A percentile compares a stretch with the other conserved stretches of the same genome.
phyloP scores from a whole-genome alignment of 768 basidiomycete genomes.

The Lentinus brumalis region DNA sequence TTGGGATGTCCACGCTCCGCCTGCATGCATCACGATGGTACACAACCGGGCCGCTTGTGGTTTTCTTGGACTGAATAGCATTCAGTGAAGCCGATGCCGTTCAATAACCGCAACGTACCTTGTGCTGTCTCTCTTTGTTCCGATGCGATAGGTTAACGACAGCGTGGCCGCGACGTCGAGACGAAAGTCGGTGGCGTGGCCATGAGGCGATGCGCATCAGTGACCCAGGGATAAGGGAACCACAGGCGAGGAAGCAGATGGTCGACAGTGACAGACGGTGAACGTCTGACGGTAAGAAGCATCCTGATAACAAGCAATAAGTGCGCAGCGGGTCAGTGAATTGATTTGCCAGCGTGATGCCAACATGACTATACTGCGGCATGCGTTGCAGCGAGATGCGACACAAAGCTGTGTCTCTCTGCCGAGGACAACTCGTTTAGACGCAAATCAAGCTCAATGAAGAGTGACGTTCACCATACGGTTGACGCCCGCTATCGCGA shows the following conservation, averaged over 20 bases:
- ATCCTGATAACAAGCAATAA: slow-evolving; percentile 5
- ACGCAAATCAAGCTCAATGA: slow-evolving; percentile 9
- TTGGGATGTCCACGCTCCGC: background rate
- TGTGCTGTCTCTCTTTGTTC: slow-evolving; percentile 19
- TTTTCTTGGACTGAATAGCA: slow-evolving; percentile 17
- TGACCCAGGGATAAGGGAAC: background rate
- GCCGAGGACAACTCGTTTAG: slow-evolving; percentile 9
- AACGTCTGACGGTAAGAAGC: slow-evolving; percentile 14
- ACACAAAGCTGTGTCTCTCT: slow-evolving; percentile 12
- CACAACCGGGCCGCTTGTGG: slow-evolving; percentile 11
- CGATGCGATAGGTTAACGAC: slow-evolving; percentile 7
- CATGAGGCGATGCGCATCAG: background rate
- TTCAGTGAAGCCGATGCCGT: slow-evolving; percentile 13
- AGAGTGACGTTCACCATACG: no score
- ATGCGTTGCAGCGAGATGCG: background rate
- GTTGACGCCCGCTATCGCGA: background rate
- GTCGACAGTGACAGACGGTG: background rate
- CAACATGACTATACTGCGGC: no score
- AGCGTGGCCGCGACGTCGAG: background rate
- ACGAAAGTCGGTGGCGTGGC: background rate
- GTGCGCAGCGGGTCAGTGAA: background rate
- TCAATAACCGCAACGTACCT: slow-evolving; percentile 11
- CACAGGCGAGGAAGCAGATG: background rate
- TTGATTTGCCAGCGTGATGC: background rate
- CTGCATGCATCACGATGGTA: slow-evolving; percentile 1